Evolutionary conservation across 2,329 filamentous ascomycete genomes (phyloP), one percentile per base, ranked within the genome.

Genomic region (Aspergillus sclerotialis): DNA sequence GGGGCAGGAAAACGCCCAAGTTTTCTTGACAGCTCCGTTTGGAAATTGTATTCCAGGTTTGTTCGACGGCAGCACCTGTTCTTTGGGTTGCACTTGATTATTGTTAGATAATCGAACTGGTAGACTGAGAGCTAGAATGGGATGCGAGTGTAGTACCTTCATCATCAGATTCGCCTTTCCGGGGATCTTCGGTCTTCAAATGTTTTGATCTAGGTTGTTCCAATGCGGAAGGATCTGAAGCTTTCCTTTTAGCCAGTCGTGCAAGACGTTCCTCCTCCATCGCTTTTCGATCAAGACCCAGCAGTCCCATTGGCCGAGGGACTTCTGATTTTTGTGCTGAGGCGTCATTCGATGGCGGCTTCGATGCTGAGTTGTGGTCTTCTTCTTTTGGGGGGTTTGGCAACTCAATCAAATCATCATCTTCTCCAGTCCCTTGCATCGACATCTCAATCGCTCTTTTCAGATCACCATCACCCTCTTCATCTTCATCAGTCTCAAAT

Each of bases 191-290:
- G 17, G 36, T 38, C 34, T 39, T 55, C 7, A 41, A 28, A 2
- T 46, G 37, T 39, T 64, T 58, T 6, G 39, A n/a, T 10, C 40
- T 37, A 13, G 34, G 51, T n/a, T 46, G 36, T 26, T 34, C 35
- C 11, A 44, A 37, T 1, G 63, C 63, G 7, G 60, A 51, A 12
- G 45, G 39, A 7, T 49, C 46, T 3, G 68, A 69, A 7, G 61
- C 54, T 55, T 75, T 73, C 23, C 77, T 73, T 57, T 89, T 65
- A 23, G 68, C 70, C 25, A 79, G 58, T 46, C 89, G 75, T 14
- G 77, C 80, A 10, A 94, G 71, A 26, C 90, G 78, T 55, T 93
- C 87, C 49, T 80, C 70, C 58, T 95, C 90, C 86, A 94, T 92
- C 33, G 78, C 75, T 59, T 80, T 86, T 23, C 89, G 76, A 63